Percentiles rank a stretch among this genome's conserved stretches.
These are phyloP conservation scores for Scheffersomyces ergatensis DNA, from an alignment of 805 yeast genomes.

Conservation along the genomic window DNA sequence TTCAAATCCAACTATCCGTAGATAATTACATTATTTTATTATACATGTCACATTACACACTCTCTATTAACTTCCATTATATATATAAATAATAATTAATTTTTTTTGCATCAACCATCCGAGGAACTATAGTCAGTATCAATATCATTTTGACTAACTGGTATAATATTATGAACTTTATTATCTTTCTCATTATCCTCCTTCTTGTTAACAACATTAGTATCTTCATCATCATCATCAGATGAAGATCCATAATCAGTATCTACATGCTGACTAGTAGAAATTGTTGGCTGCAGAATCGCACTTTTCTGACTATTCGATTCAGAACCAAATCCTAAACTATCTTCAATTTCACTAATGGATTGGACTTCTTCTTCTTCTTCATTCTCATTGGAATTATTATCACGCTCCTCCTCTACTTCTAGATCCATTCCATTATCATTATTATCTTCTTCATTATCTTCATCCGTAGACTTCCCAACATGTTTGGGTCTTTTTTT, in stretches of 20 bases:
- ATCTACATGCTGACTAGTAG: too few relatives aligned
- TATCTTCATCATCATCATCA: constrained; percentile 4
- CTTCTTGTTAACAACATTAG: background rate
- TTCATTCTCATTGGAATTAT: constrained; percentile 3
- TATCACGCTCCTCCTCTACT: constrained; percentile 8
- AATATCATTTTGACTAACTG: constrained; percentile 3
- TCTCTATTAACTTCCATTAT: background rate
- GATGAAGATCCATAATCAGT: constrained; percentile 4
- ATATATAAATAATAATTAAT: too few relatives aligned
- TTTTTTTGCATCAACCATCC: constrained; percentile 1
- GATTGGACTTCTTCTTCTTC: constrained; percentile 5
- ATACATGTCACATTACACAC: background rate
- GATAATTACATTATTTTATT: too few relatives aligned
- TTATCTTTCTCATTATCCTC: background rate
- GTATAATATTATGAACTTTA: too few relatives aligned
- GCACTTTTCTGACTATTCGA: background rate
- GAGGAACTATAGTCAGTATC: constrained; percentile 11
- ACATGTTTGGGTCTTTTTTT: background rate
- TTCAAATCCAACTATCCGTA: too few relatives aligned
- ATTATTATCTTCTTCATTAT: constrained; percentile 3
- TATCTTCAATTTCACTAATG: constrained; percentile 7
- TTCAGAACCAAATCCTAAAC: too few relatives aligned
- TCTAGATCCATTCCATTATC: constrained; percentile 5
- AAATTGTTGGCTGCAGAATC: too few relatives aligned
- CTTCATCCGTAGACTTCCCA: too few relatives aligned